phyloP scores from a whole-genome alignment of 1,139 yeast genomes.

The Barnettozyma hawaiiensis region DNA sequence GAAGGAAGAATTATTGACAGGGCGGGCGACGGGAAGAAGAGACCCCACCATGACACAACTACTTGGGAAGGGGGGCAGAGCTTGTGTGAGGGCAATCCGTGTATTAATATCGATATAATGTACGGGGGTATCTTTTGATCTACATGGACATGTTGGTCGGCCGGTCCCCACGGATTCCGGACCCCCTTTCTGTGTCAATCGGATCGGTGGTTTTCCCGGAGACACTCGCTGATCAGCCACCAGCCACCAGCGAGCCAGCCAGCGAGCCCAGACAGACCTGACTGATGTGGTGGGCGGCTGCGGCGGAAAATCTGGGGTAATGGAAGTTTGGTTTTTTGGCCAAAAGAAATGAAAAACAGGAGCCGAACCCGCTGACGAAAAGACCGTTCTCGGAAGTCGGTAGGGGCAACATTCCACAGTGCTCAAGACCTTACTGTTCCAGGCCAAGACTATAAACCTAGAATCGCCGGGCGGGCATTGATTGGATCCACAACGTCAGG shows the following conservation, averaged over 20 bases:
- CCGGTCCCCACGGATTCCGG: slow-evolving; percentile 2
- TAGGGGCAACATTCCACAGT: neutral
- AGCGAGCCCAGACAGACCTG: no score
- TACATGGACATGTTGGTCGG: no score
- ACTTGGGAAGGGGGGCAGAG: no score
- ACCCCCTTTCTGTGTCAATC: neutral
- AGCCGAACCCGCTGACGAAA: slow-evolving; percentile 2
- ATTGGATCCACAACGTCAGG: no score
- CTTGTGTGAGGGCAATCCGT: no score
- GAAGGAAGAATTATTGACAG: no score
- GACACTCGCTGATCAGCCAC: no score
- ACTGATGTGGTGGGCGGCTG: no score
- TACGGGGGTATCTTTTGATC: no score
- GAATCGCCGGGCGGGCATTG: neutral
- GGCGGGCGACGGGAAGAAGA: neutral
- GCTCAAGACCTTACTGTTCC: neutral
- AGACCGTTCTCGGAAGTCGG: slow-evolving; percentile 1
- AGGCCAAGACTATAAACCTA: neutral
- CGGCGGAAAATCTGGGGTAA: slow-evolving; percentile 18
- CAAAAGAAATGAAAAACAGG: slow-evolving; percentile 2
- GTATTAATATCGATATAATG: no score
- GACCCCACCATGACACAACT: slow-evolving; percentile 2
- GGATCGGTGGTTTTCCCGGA: neutral
- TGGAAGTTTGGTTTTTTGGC: slow-evolving; percentile 9
- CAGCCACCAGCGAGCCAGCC: no score